These are phyloP conservation scores for Candida multigemmis DNA, from an alignment of 805 yeast species.

Conservation along the genomic window DNA sequence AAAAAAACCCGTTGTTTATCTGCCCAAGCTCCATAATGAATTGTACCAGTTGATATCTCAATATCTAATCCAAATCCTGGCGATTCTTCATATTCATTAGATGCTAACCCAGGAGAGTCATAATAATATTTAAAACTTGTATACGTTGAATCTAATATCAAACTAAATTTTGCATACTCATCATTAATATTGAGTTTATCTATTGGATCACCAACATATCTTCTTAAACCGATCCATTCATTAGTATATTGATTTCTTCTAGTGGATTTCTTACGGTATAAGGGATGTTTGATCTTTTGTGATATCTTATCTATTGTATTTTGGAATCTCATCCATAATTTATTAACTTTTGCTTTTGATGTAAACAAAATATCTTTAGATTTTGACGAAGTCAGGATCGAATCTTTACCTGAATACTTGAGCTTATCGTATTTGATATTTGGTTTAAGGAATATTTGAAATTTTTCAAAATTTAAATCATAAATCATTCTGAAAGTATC, in stretches of 20 bases:
- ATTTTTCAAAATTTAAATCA: constrained; percentile 37
- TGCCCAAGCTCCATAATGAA: constrained; percentile 94
- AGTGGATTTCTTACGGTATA: too few species aligned
- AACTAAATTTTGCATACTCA: constrained; percentile 80
- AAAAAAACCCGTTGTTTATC: constrained; percentile 70
- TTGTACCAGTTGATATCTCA: constrained; percentile 47
- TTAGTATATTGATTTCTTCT: too few species aligned
- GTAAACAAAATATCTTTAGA: too few species aligned
- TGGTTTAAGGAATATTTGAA: constrained; percentile 57
- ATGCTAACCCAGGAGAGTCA: constrained; percentile 57
- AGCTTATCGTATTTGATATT: constrained; percentile 51
- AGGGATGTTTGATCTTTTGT: too few species aligned
- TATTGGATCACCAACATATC: constrained; percentile 44
- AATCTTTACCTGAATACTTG: constrained; percentile 3
- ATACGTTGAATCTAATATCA: constrained; percentile 51
- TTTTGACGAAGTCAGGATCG: too few species aligned
- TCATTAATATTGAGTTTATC: constrained; percentile 27
- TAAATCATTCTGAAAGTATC: constrained; percentile 49
- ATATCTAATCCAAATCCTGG: constrained; percentile 50
- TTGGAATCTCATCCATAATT: too few species aligned
- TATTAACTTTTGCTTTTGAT: too few species aligned
- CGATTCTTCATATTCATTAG: constrained; percentile 1
- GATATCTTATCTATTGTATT: too few species aligned
- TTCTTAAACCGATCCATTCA: constrained; percentile 75
- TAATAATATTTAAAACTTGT: constrained; percentile 52